Evolutionary conservation across 2,329 filamentous ascomycete species (phyloP).

Genomic region (Penicillium sp.): DNA sequence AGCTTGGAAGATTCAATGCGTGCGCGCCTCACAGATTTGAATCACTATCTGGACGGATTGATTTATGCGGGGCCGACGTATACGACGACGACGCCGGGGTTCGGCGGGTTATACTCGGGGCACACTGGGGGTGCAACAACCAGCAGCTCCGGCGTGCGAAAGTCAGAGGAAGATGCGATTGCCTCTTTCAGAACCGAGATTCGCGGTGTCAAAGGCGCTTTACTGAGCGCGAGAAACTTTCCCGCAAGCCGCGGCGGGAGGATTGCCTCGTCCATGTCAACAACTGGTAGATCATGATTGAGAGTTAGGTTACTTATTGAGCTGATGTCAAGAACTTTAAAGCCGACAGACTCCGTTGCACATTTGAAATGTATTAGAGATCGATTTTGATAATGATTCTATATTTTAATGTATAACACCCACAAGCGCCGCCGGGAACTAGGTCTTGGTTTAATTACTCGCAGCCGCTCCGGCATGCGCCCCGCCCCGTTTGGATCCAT

Average conservation of each 20-base stretch:
- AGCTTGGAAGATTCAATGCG: slow-evolving; percentile 30
- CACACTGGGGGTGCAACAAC: slow-evolving; percentile 11
- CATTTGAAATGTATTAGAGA: too few relatives aligned
- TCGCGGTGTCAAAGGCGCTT: slow-evolving; percentile 56
- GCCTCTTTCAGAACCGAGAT: slow-evolving; percentile 55
- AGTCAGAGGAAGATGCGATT: slow-evolving; percentile 52
- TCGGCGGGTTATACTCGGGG: slow-evolving; percentile 30
- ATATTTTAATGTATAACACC: too few relatives aligned
- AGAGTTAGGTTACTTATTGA: neutral
- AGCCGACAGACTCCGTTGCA: too few relatives aligned
- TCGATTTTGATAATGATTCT: too few relatives aligned
- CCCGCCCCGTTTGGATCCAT: too few relatives aligned
- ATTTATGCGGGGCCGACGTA: slow-evolving; percentile 34
- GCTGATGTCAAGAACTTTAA: too few relatives aligned
- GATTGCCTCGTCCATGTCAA: slow-evolving; percentile 15
- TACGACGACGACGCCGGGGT: slow-evolving; percentile 22
- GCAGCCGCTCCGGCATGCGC: too few relatives aligned
- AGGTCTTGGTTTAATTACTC: too few relatives aligned
- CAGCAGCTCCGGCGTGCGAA: slow-evolving; percentile 25
- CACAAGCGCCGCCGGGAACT: too few relatives aligned
- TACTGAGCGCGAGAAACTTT: slow-evolving; percentile 59
- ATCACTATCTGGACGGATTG: slow-evolving; percentile 48
- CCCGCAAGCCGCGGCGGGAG: slow-evolving; percentile 34
- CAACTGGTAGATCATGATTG: slow-evolving; percentile 9
- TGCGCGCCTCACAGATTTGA: slow-evolving; percentile 39